phyloP scores from a whole-genome alignment of 2,329 filamentous ascomycete genomes.

The Zopfia rhizophila region DNA sequence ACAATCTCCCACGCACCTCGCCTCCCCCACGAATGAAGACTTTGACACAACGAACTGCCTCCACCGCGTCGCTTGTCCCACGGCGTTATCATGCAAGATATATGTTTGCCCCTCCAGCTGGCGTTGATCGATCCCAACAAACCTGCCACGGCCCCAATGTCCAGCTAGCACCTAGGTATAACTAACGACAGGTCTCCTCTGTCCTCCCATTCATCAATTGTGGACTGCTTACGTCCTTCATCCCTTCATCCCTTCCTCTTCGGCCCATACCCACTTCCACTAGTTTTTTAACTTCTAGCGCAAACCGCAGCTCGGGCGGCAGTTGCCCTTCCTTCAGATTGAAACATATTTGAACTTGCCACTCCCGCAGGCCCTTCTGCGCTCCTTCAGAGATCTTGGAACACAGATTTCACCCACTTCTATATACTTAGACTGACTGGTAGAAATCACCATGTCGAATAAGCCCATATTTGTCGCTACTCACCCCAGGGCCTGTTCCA shows the following conservation, averaged over 20 bases:
- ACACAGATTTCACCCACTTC: constrained; percentile 30
- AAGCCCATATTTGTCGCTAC: constrained; percentile 93
- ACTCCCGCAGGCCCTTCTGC: constrained; percentile 11
- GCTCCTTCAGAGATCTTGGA: constrained; percentile 30
- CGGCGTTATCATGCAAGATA: too few species aligned
- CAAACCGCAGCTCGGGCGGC: constrained; percentile 13
- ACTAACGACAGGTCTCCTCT: background rate
- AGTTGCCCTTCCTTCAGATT: constrained; percentile 35
- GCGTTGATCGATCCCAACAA: constrained; percentile 18
- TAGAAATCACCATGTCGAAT: constrained; percentile 68
- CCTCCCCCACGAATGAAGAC: too few species aligned
- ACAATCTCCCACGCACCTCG: too few species aligned
- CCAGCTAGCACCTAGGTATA: constrained; percentile 34
- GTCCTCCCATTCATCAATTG: constrained; percentile 2
- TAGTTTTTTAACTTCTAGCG: background rate
- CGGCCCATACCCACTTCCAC: background rate
- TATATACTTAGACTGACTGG: background rate
- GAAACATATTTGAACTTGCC: constrained; percentile 39
- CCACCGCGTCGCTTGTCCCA: too few species aligned
- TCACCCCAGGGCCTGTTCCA: constrained; percentile 94
- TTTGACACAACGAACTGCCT: too few species aligned
- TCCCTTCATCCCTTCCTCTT: constrained; percentile 1
- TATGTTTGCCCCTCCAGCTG: constrained; percentile 10
- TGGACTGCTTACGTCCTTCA: background rate
- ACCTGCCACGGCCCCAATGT: constrained; percentile 26